These are phyloP conservation scores for Tillandsia leiboldiana DNA, from an alignment of 176 grass and related monocot species.

Conservation along the genomic window DNA sequence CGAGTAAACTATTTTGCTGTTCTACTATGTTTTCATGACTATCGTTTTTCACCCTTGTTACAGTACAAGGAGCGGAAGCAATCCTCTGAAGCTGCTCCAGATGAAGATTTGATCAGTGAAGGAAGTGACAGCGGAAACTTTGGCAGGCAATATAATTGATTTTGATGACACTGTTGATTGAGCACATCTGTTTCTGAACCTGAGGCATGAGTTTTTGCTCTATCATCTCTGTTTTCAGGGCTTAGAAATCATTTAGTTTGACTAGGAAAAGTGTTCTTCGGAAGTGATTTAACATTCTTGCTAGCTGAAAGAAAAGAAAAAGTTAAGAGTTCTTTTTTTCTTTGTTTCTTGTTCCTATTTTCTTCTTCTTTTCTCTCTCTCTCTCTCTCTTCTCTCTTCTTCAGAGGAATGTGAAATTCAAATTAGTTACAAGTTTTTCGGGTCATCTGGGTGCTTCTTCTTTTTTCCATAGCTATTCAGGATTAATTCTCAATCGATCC, in stretches of 20 bases:
- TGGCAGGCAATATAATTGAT: background rate
- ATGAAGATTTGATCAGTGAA: background rate
- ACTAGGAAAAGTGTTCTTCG: background rate
- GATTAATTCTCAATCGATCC: no score
- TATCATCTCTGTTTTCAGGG: background rate
- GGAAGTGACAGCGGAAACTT: background rate
- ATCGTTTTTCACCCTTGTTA: background rate
- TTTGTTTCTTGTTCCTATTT: background rate
- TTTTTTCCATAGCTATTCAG: background rate
- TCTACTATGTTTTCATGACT: background rate
- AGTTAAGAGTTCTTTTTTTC: background rate
- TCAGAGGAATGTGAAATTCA: no score
- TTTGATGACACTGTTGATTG: background rate
- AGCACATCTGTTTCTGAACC: slow-evolving; percentile 2
- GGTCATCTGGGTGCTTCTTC: background rate
- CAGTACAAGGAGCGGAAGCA: background rate
- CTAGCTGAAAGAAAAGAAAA: background rate
- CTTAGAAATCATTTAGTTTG: background rate
- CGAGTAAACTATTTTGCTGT: no score
- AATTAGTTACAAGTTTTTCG: no score
- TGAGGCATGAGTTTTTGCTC: background rate
- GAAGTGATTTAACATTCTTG: background rate
- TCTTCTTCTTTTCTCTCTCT: no score
- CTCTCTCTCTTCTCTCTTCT: no score
- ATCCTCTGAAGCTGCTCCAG: background rate